These are phyloP conservation scores for Saccharomyces mikatae DNA, from an alignment of 805 yeast genomes.

Conservation along the genomic window DNA sequence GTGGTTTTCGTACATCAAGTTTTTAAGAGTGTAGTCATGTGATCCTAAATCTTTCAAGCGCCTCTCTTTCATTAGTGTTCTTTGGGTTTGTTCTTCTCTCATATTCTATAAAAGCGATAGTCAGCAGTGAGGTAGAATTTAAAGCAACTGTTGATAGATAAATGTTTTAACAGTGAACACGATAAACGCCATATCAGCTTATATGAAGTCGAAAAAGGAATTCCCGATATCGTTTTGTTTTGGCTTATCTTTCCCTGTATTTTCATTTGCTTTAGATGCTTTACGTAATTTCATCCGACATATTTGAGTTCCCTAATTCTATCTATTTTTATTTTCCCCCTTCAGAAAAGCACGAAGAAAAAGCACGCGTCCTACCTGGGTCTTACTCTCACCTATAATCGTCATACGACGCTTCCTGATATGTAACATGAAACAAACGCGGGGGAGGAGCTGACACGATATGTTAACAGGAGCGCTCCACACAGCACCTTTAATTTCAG, in stretches of 20 bases:
- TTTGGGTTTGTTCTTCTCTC: not conserved
- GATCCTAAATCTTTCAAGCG: not conserved
- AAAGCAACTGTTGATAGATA: not conserved
- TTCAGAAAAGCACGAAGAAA: not conserved
- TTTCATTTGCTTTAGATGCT: not conserved
- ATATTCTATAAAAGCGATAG: not conserved
- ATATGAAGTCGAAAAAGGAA: not conserved
- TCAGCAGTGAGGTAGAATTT: not conserved
- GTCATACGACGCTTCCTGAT: not conserved
- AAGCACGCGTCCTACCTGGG: not conserved
- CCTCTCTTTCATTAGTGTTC: not conserved
- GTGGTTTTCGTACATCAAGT: constrained; percentile 8
- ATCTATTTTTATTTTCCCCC: not conserved
- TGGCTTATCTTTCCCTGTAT: not conserved
- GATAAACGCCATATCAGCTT: not conserved
- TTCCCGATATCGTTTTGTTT: not conserved
- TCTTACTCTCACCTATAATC: not conserved
- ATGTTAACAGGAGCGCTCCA: not conserved
- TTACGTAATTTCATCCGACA: not conserved
- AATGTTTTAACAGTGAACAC: not conserved
- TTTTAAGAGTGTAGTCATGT: constrained; percentile 7
- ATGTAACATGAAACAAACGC: not conserved
- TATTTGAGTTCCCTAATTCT: not conserved
- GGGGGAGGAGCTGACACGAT: not conserved
- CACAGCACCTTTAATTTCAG: not conserved